Conservation (phyloP, 495 filamentous ascomycete species). For the Lophiotrema nucula region DNA sequence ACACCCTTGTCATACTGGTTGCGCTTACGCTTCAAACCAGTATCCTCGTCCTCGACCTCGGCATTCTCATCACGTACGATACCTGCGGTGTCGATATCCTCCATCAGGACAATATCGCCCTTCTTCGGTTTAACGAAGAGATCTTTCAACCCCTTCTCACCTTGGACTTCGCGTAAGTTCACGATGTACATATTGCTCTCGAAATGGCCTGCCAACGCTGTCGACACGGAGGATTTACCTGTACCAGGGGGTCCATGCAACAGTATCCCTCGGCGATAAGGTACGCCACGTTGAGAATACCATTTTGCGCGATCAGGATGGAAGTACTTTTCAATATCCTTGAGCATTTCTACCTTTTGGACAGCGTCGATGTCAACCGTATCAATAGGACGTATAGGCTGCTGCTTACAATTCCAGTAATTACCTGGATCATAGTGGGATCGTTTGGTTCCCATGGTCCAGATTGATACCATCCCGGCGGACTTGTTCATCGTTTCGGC, state of each 20-base stretch:
- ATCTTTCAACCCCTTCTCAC: neutral
- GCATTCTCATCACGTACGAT: conserved; percentile 35
- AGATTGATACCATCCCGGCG: too few species aligned
- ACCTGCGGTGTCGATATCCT: conserved; percentile 66
- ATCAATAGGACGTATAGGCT: neutral
- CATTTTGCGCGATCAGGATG: conserved; percentile 29
- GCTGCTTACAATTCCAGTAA: too few species aligned
- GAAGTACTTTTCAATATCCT: conserved; percentile 40
- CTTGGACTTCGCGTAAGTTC: conserved; percentile 42
- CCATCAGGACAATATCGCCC: conserved; percentile 64
- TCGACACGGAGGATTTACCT: conserved; percentile 63
- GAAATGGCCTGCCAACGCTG: conserved; percentile 63
- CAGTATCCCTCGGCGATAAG: conserved; percentile 39
- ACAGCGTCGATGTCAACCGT: conserved; percentile 21
- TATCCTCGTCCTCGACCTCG: conserved; percentile 27
- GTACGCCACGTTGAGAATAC: conserved; percentile 47
- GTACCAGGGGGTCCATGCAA: conserved; percentile 70
- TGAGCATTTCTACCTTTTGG: conserved; percentile 19
- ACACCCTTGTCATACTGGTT: conserved; percentile 17
- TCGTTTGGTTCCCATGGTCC: too few species aligned
- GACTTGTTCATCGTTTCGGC: too few species aligned
- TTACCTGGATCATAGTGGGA: too few species aligned
- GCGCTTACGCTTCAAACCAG: neutral
- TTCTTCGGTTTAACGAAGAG: conserved; percentile 21
- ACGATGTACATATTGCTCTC: conserved; percentile 64